Evolutionary conservation across 352 stramenopile species (phyloP), one percentile per base, ranked within the genome.

Genomic region (Phytophthora agathidicida): DNA sequence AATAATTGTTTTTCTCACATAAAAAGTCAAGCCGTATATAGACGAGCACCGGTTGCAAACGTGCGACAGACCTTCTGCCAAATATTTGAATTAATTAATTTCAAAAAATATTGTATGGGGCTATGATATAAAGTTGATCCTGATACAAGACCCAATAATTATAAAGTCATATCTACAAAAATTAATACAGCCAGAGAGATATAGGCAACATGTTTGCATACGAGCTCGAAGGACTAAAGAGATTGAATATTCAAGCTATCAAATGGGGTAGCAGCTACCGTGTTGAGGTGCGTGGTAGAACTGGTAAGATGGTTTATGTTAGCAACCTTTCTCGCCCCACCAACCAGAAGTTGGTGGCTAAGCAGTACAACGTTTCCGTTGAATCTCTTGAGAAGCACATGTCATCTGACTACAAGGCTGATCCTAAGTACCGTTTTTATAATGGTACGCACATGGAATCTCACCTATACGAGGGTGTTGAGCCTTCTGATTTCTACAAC

Each of bases 101-200:
- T 32, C 27, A 32, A 10, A 32, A 32, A 10, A 32, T 32, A 16
- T 1, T 35, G 22, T 24, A 42, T 5, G 20, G 14, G 19, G 10
- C 5, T 16, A 3, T 30, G 20, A 27, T 50, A 38, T 50, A 42
- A 42, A 42, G 44, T 33, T 14, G 44, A 52, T 50, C 43, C 23
- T 52, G 44, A 52, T 52, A 41, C 19, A 54, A 44, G n/a, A 28
- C 19, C 32, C 13, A 26, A 43, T 20, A 4, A 54, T 30, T 54
- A 54, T 36, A 54, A 44, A 43, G 33, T 28, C 33, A 43, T 20
- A 14, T 26, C 13, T 30, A 9, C 9, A 2, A 4, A 37, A 17
- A 49, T 38, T 38, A 50, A 50, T 50, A 38, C 28, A 50, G 17
- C n/a, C 10, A 5, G 6, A 16, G 7, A 52, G 41, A 52, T 42